Evolutionary conservation across 176 grass and related monocot species (phyloP).

Genomic region (Elymus sibiricus): DNA sequence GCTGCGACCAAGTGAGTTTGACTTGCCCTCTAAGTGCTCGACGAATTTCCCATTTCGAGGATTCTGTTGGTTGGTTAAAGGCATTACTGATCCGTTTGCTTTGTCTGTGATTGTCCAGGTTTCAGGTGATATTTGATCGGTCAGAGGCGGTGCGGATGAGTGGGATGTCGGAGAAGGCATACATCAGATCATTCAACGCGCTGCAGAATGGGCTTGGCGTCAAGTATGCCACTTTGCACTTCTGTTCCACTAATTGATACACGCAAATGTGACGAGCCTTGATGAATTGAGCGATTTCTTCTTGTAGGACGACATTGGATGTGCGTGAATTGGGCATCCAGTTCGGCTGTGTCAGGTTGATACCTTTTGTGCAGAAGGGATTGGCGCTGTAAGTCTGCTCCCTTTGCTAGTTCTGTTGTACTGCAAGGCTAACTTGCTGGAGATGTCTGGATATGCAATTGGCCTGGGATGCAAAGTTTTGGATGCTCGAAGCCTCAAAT

Average conservation of each 20-base stretch:
- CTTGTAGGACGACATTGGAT: conserved; percentile 60
- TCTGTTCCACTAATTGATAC: not conserved
- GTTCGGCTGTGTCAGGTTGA: conserved; percentile 91
- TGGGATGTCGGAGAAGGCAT: conserved; percentile 95
- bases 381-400: conserved; percentile 60
- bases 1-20: conserved; percentile 70
- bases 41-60: not conserved
- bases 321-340: conserved; percentile 84
- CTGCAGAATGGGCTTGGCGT: conserved; percentile 91
- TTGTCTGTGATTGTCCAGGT: conserved; percentile 20
- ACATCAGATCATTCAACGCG: conserved; percentile 84
- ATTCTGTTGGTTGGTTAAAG: not conserved
- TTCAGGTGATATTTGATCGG: conserved; percentile 78
- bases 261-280: not conserved
- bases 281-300: not conserved
- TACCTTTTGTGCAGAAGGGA: conserved; percentile 89
- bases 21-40: conserved; percentile 24
- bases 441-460: not conserved
- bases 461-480: not conserved
- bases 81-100: not conserved
- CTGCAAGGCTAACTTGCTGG: not conserved
- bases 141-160: conserved; percentile 77
- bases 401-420: not conserved
- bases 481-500: not conserved
- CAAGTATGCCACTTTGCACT: conserved; percentile 42